phyloP scores from a whole-genome alignment of 345 rosid species.

The Rhodomyrtus tomentosa region DNA sequence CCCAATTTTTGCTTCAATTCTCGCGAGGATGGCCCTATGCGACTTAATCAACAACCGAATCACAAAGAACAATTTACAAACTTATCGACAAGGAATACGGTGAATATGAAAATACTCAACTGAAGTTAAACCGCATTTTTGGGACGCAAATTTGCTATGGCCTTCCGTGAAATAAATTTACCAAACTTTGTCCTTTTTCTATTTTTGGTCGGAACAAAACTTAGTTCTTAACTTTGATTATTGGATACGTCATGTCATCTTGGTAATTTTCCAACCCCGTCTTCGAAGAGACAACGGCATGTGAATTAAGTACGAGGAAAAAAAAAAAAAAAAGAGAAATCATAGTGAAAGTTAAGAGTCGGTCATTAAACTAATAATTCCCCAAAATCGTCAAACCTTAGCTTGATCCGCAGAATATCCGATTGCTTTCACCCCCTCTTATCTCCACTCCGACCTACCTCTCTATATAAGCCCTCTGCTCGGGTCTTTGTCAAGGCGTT shows the following conservation, averaged over 20 bases:
- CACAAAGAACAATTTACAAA: background rate
- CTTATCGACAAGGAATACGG: background rate
- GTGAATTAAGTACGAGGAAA: background rate
- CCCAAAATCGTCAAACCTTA: background rate
- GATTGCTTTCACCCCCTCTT: background rate
- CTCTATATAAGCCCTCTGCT: background rate
- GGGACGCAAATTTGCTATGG: background rate
- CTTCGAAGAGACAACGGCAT: background rate
- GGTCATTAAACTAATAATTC: background rate
- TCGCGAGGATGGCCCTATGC: background rate
- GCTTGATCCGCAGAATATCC: background rate
- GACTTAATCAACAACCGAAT: background rate
- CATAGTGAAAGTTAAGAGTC: background rate
- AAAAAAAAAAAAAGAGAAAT: background rate
- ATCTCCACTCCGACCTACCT: background rate
- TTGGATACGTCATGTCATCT: background rate
- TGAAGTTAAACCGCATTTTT: background rate
- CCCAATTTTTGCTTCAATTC: background rate
- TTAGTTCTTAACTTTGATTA: background rate
- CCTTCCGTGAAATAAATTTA: background rate
- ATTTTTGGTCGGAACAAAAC: background rate
- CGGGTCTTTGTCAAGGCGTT: background rate
- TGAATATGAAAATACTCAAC: background rate
- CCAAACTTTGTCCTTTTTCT: background rate
- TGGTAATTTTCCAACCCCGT: background rate